These are phyloP conservation scores for Pleurotus pulmonarius DNA, from an alignment of 768 basidiomycete species.

Conservation along the genomic window DNA sequence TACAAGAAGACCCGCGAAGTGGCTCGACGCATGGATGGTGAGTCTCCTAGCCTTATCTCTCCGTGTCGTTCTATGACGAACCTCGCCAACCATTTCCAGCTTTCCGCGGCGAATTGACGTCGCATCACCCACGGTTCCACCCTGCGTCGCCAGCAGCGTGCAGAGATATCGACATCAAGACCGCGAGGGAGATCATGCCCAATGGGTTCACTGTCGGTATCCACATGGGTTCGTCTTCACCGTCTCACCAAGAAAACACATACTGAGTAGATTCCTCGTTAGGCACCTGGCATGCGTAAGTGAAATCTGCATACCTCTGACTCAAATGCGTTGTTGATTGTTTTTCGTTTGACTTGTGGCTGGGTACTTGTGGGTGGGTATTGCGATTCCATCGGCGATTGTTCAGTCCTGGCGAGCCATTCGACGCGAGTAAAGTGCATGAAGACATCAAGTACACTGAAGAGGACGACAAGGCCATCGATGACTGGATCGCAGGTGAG, in stretches of 20 bases:
- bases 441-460: conserved; percentile 62
- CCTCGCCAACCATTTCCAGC: conserved; percentile 28
- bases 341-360: no score
- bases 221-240: conserved; percentile 52
- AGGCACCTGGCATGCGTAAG: conserved; percentile 53
- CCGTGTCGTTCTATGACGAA: not conserved
- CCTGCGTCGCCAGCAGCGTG: conserved; percentile 58
- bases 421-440: conserved; percentile 53
- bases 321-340: not conserved
- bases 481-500: conserved; percentile 58
- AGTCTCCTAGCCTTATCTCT: conserved; percentile 3
- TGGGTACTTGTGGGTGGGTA: no score
- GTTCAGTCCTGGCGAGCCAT: conserved; percentile 44
- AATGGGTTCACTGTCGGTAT: conserved; percentile 63
- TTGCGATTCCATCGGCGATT: not conserved
- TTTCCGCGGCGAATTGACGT: conserved; percentile 69
- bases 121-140: conserved; percentile 74
- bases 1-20: conserved; percentile 76
- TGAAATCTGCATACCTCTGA: not conserved
- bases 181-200: conserved; percentile 59
- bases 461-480: conserved; percentile 71
- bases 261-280: not conserved
- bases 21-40: conserved; percentile 69
- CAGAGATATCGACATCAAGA: conserved; percentile 63
- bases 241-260: not conserved